Percentiles rank a stretch among this genome's conserved stretches.
Conservation (phyloP, 176 grass and related monocot genomes). For the Hsuehochloa calcarea region DNA sequence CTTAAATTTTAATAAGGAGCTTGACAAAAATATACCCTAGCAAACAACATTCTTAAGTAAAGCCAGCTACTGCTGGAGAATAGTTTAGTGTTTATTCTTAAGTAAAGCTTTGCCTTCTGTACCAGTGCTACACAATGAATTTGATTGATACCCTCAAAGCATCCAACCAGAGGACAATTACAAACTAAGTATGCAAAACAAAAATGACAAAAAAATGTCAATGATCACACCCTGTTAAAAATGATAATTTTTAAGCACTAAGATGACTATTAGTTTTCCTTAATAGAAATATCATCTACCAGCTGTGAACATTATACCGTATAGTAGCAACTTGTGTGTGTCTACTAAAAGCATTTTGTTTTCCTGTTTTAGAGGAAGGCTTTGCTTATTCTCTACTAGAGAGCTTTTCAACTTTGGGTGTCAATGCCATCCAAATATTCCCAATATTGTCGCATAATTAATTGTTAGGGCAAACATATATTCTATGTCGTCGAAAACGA, state of each 20-base stretch:
- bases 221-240: slow-evolving; percentile 14
- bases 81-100: slow-evolving; percentile 31
- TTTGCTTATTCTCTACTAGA: background rate
- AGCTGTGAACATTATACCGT: background rate
- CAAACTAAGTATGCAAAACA: background rate
- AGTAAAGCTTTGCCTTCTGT: slow-evolving; percentile 17
- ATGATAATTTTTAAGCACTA: background rate
- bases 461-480: slow-evolving; percentile 21
- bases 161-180: background rate
- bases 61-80: slow-evolving; percentile 40
- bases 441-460: background rate
- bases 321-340: background rate
- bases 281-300: slow-evolving; percentile 1
- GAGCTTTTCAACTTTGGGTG: background rate
- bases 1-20: slow-evolving; percentile 25
- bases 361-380: slow-evolving; percentile 21
- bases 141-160: slow-evolving; percentile 1
- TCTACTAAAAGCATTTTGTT: slow-evolving; percentile 13
- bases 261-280: background rate
- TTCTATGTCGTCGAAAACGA: slow-evolving; percentile 14
- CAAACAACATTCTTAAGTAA: slow-evolving; percentile 52
- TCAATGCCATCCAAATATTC: slow-evolving; percentile 18
- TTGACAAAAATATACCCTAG: slow-evolving; percentile 46
- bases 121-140: slow-evolving; percentile 20
- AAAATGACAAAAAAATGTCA: background rate